Percentiles rank a stretch among this genome's conserved stretches.
Evolutionary conservation across 2,329 filamentous ascomycete species (phyloP).

Genomic region (Cephalotrichum gorgonifer): DNA sequence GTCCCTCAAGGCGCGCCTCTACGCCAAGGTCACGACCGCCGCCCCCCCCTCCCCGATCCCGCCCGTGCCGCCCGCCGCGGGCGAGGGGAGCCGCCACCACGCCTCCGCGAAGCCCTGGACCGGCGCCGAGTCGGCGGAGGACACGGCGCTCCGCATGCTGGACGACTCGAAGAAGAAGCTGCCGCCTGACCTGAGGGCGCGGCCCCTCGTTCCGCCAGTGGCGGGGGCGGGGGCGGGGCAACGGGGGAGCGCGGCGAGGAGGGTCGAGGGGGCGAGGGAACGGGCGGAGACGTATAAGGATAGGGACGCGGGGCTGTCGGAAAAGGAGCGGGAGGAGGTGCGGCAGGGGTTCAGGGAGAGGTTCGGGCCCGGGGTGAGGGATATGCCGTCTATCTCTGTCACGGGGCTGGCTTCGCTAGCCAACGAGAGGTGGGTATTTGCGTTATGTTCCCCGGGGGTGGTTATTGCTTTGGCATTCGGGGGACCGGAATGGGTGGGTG

Average conservation of each 20-base stretch:
- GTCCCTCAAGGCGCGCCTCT: conserved; percentile 37
- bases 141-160: conserved; percentile 75
- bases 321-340: conserved; percentile 62
- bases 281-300: conserved; percentile 37
- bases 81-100: conserved; percentile 56
- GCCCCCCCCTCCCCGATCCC: background rate
- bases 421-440: conserved; percentile 47
- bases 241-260: conserved; percentile 25
- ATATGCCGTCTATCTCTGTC: conserved; percentile 68
- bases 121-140: conserved; percentile 63
- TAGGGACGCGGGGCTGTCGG: conserved; percentile 44
- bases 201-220: conserved; percentile 30
- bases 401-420: conserved; percentile 73
- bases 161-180: conserved; percentile 67
- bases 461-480: background rate
- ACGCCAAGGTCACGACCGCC: background rate
- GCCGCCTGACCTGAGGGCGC: conserved; percentile 32
- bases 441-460: too few species aligned
- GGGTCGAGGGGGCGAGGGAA: conserved; percentile 41
- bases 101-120: conserved; percentile 66
- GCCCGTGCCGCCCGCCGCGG: conserved; percentile 44
- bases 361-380: conserved; percentile 62
- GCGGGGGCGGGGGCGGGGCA: too few species aligned
- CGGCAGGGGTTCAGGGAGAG: conserved; percentile 68
- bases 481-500: background rate